Conservation (phyloP, 768 basidiomycete species). For the Phaeotremella skinneri region DNA sequence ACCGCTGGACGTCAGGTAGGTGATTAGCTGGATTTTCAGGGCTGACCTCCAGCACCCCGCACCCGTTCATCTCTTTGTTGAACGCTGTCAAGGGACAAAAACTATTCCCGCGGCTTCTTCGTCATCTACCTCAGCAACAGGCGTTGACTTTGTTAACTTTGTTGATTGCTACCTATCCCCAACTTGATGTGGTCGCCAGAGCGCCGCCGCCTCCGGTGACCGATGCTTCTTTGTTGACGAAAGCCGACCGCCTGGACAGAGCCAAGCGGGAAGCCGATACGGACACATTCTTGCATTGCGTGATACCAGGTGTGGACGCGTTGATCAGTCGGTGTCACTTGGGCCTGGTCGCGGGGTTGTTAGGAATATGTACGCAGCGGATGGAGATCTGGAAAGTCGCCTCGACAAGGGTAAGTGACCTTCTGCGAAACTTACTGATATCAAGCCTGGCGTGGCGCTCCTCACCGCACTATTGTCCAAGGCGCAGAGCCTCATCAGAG, state of each 20-base stretch:
- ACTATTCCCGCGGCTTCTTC: slow-evolving; percentile 80
- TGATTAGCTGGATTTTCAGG: not conserved
- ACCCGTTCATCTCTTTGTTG: slow-evolving; percentile 92
- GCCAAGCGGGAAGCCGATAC: slow-evolving; percentile 73
- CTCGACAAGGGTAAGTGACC: slow-evolving; percentile 68
- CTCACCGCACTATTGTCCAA: slow-evolving; percentile 86
- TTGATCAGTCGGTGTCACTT: slow-evolving; percentile 76
- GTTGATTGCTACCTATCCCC: slow-evolving; percentile 87
- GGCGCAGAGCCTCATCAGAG: slow-evolving; percentile 87
- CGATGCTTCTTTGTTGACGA: slow-evolving; percentile 55
- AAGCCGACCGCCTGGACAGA: slow-evolving; percentile 45
- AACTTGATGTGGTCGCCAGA: slow-evolving; percentile 83
- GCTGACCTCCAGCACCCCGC: slow-evolving; percentile 67
- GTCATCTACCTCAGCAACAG: slow-evolving; percentile 73
- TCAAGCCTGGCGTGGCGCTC: slow-evolving; percentile 83
- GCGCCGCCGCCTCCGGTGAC: slow-evolving; percentile 64
- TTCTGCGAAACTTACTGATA: slow-evolving; percentile 1
- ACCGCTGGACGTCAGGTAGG: slow-evolving; percentile 86
- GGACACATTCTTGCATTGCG: slow-evolving; percentile 78
- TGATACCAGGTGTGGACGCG: slow-evolving; percentile 80
- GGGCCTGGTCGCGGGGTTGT: slow-evolving; percentile 77
- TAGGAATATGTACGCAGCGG: slow-evolving; percentile 76
- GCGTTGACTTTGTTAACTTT: slow-evolving; percentile 86
- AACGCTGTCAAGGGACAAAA: slow-evolving; percentile 87
- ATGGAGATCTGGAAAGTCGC: slow-evolving; percentile 71